These are phyloP conservation scores for Talaromyces sp. DNA, from an alignment of 2,329 filamentous ascomycete species.

Conservation along the genomic window DNA sequence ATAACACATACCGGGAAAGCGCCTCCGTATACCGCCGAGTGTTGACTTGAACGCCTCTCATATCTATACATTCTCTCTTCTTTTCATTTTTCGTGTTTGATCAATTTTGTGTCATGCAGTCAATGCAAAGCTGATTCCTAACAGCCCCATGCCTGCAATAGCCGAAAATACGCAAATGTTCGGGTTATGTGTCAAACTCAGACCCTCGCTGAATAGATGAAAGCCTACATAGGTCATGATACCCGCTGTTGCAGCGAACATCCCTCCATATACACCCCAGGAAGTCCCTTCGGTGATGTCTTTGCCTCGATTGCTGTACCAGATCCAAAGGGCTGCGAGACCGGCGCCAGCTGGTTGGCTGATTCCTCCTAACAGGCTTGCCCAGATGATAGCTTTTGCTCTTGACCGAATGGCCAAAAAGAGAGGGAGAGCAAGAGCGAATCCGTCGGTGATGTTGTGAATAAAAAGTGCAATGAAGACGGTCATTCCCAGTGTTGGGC, in stretches of 20 bases:
- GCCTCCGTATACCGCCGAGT: neutral
- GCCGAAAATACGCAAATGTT: constrained; percentile 38
- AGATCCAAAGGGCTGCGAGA: constrained; percentile 82
- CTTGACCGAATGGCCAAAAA: constrained; percentile 86
- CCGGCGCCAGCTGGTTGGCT: constrained; percentile 84
- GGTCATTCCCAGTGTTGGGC: constrained; percentile 78
- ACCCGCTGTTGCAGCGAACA: constrained; percentile 86
- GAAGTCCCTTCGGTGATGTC: constrained; percentile 39
- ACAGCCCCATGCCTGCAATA: constrained; percentile 68
- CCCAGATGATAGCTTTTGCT: constrained; percentile 77
- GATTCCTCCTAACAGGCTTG: constrained; percentile 76
- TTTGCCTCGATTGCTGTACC: constrained; percentile 57
- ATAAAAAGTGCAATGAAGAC: constrained; percentile 96
- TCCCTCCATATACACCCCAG: constrained; percentile 54
- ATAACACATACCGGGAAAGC: neutral
- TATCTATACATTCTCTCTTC: constrained; percentile 11
- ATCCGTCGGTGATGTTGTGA: constrained; percentile 97
- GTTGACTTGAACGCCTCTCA: constrained; percentile 1
- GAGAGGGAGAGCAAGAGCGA: constrained; percentile 85
- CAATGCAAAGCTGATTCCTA: constrained; percentile 81
- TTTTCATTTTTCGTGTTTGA: neutral
- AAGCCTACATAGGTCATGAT: constrained; percentile 95
- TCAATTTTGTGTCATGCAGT: constrained; percentile 51
- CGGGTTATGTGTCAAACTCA: constrained; percentile 64
- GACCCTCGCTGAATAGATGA: constrained; percentile 80